Conservation (phyloP, 1,284 basidiomycete genomes). For the Cutaneotrichosporon arboriforme region DNA sequence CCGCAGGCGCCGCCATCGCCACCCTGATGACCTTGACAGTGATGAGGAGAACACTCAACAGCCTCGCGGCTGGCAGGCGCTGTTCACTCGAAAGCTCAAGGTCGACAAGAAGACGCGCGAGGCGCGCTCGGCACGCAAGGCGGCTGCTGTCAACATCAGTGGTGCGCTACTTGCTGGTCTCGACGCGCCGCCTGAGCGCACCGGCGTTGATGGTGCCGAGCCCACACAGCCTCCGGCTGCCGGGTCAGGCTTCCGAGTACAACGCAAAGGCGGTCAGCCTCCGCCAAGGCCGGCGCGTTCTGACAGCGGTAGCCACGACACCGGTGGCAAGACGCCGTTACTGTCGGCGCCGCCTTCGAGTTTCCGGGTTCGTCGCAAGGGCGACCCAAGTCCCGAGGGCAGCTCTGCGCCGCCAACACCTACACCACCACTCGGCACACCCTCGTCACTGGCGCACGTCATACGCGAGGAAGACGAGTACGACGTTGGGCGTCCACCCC, state of each 20-base stretch:
- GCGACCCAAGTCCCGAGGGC: background rate
- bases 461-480: slow-evolving; percentile 2
- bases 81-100: slow-evolving; percentile 19
- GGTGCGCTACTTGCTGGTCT: slow-evolving; percentile 41
- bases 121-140: slow-evolving; percentile 43
- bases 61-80: slow-evolving; percentile 9
- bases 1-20: background rate
- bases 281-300: background rate
- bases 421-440: background rate
- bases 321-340: background rate
- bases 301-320: background rate
- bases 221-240: background rate
- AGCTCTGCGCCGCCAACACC: background rate
- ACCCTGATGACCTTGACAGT: too few species aligned
- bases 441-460: background rate
- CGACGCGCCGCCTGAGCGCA: background rate
- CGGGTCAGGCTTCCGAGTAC: slow-evolving; percentile 3
- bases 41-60: too few species aligned
- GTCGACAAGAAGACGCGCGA: slow-evolving; percentile 24
- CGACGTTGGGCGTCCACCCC: background rate
- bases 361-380: slow-evolving; percentile 5
- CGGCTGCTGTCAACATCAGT: slow-evolving; percentile 33
- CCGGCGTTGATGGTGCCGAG: background rate
- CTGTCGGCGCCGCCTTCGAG: background rate
- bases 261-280: slow-evolving; percentile 4